Conservation (phyloP, 2,329 filamentous ascomycete species). For the Fusarium scirpi region DNA sequence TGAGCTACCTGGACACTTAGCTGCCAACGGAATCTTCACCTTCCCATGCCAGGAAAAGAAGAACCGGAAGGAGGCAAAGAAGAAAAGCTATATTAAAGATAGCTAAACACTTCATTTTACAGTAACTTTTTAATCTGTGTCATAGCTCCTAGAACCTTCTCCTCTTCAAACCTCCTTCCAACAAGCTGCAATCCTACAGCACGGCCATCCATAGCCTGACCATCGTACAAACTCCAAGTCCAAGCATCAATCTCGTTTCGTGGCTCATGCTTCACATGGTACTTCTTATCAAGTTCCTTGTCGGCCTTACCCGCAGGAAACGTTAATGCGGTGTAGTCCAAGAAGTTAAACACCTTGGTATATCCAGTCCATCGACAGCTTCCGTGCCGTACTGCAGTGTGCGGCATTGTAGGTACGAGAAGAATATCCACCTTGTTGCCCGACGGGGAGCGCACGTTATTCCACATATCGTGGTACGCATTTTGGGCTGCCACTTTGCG, state of each 20-base stretch:
- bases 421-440: neutral
- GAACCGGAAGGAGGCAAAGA: too few species aligned
- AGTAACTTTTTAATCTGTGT: neutral
- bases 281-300: neutral
- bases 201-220: neutral
- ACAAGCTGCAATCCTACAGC: slow-evolving; percentile 3
- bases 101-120: too few species aligned
- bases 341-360: slow-evolving; percentile 3
- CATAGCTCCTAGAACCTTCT: neutral
- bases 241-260: neutral
- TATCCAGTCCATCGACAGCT: neutral
- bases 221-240: neutral
- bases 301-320: neutral
- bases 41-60: too few species aligned
- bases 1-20: too few species aligned
- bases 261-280: neutral
- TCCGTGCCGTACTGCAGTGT: neutral
- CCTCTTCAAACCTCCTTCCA: neutral
- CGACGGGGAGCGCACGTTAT: neutral
- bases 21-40: too few species aligned
- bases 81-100: too few species aligned
- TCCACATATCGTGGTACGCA: neutral
- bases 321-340: neutral
- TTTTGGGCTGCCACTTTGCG: neutral
- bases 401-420: neutral